Conservation (phyloP, 805 yeast species). For the Tetrapisispora phaffii region DNA sequence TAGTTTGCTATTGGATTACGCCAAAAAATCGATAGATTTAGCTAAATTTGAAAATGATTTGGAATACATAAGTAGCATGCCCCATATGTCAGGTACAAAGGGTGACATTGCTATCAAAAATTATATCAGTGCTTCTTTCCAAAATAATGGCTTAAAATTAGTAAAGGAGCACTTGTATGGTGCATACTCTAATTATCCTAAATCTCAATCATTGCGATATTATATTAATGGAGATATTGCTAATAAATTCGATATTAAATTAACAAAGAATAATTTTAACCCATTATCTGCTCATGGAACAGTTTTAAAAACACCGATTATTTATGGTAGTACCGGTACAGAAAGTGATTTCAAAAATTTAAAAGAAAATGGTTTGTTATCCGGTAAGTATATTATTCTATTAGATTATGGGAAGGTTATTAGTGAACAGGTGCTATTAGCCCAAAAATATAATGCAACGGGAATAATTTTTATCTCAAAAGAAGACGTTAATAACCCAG, state of each 20-base stretch:
- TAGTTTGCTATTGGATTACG: slow-evolving; percentile 36
- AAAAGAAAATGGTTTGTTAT: slow-evolving; percentile 27
- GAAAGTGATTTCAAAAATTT: slow-evolving; percentile 42
- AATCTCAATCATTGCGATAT: slow-evolving; percentile 21
- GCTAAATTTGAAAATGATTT: slow-evolving; percentile 52
- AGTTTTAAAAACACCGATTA: slow-evolving; percentile 37
- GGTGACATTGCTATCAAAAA: slow-evolving; percentile 66
- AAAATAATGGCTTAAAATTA: slow-evolving; percentile 41
- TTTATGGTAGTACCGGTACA: slow-evolving; percentile 62
- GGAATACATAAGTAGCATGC: slow-evolving; percentile 64
- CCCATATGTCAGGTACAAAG: slow-evolving; percentile 79
- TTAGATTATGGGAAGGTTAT: slow-evolving; percentile 50
- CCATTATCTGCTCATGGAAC: slow-evolving; percentile 57
- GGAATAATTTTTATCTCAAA: slow-evolving; percentile 63
- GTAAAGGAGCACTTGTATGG: slow-evolving; percentile 34
- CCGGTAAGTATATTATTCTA: slow-evolving; percentile 45
- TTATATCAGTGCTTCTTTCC: slow-evolving; percentile 51
- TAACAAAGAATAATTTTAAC: slow-evolving; percentile 41
- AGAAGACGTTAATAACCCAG: slow-evolving; percentile 24
- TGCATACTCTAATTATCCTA: slow-evolving; percentile 59
- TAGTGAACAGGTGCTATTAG: slow-evolving; percentile 42
- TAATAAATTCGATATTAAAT: slow-evolving; percentile 11
- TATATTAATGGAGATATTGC: slow-evolving; percentile 19
- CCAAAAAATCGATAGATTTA: slow-evolving; percentile 40
- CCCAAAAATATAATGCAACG: slow-evolving; percentile 44